Base-by-base conservation (phyloP, 345 rosid species). In the Cardiospermum halicacabum region DNA sequence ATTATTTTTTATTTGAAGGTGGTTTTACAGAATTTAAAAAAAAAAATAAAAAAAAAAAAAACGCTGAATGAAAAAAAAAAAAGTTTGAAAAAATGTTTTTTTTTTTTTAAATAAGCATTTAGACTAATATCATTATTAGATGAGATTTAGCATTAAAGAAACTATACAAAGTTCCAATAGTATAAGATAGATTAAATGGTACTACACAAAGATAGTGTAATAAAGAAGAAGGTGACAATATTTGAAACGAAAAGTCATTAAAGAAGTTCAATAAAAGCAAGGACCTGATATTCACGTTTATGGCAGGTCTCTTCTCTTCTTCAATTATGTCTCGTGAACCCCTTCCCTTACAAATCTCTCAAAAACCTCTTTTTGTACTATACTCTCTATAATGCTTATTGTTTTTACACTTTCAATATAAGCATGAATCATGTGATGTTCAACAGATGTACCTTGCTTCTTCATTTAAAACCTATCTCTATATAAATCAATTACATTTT, bases 401-500 rank as follows among this genome's bases (percentile, higher is more conserved):
- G 39, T 34, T 34, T 34, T 32, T 32, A 32, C 3, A 3, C 7
- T 32, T 32, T 34, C 10, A 34, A 5, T 34, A 34, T 34, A 7
- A 85, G 66, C 88, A 74, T 58, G 92, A 75, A 86, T 88, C 97
- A 88, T 81, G 92, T 86, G 97, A 88, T 61, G 60, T 74, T 55
- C 45, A 64, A 75, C 84, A 72, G 81, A 63, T 73, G 81, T 73
- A 71, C 77, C 66, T 40, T 40, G 69, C 56, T 58, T 64, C 58
- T 26, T 26, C 81, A 79, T 85, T 86, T 65, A 80, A 62, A 71
- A 13, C 36, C 1, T 5, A 3, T 30, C 10, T 15, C 7, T 56
- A 66, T 65, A 60, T 67, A 73, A 61, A 13, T 5, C 24, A 2
- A 21, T 28, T 42, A 11, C 12, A 1, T n/a, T 6, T 47, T 47